These are phyloP conservation scores for Laburnicola sp. DNA, from an alignment of 2,329 filamentous ascomycete species.

Conservation along the genomic window DNA sequence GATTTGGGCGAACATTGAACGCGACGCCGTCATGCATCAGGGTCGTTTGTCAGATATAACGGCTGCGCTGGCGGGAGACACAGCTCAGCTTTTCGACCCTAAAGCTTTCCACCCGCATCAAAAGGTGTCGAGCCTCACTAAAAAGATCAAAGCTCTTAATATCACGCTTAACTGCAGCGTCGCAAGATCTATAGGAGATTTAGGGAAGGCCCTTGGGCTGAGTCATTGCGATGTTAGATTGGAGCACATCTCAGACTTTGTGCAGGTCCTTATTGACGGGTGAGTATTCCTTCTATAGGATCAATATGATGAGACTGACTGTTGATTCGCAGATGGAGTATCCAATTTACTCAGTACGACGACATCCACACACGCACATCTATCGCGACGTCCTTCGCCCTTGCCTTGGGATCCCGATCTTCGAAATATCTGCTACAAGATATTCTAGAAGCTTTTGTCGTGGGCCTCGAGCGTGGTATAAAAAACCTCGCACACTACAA, in stretches of 20 bases:
- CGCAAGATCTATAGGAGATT: not conserved
- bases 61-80: not conserved
- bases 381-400: slow-evolving; percentile 12
- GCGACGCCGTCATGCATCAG: not conserved
- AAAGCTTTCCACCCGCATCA: not conserved
- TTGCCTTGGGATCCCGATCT: not conserved
- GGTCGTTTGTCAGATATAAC: not conserved
- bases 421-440: not conserved
- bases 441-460: not conserved
- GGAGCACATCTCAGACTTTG: not conserved
- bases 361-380: not conserved
- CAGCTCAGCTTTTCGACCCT: not conserved
- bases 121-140: not conserved
- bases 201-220: not conserved
- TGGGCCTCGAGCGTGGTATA: not conserved
- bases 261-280: not conserved
- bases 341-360: not conserved
- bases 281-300: not conserved
- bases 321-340: not conserved
- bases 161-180: not conserved
- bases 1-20: not conserved
- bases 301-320: not conserved
- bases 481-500: not conserved
- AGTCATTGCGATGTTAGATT: not conserved
- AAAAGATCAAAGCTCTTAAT: not conserved